A percentile compares a stretch with the other conserved stretches of the same genome.
Conservation (phyloP, 306 rosid genomes). For the Hippophae tibetana region DNA sequence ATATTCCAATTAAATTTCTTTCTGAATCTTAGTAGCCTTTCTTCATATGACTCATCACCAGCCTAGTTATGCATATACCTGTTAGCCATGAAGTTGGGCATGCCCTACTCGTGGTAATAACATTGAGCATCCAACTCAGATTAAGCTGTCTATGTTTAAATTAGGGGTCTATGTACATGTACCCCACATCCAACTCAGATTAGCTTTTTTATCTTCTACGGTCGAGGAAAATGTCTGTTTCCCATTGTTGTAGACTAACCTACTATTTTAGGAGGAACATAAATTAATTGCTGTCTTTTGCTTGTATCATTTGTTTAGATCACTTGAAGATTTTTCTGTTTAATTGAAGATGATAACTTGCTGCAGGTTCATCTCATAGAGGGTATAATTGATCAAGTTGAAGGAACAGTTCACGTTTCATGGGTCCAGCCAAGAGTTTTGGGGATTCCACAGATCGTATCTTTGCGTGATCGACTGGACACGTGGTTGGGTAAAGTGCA, state of each 20-base stretch:
- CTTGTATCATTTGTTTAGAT: neutral
- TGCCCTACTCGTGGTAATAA: too few relatives aligned
- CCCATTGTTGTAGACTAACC: too few relatives aligned
- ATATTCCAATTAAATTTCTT: neutral
- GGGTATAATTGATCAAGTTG: conserved; percentile 96
- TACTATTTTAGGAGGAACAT: too few relatives aligned
- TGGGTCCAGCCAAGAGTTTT: conserved; percentile 99
- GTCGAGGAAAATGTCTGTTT: too few relatives aligned
- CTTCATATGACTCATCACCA: neutral
- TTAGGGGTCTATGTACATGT: too few relatives aligned
- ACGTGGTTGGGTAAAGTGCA: conserved; percentile 79
- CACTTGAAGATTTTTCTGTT: neutral
- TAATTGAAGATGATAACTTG: neutral
- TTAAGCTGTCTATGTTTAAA: too few relatives aligned
- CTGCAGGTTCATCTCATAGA: conserved; percentile 95
- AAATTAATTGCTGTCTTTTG: too few relatives aligned
- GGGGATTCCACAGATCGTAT: conserved; percentile 81
- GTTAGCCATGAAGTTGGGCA: too few relatives aligned
- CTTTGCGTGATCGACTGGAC: conserved; percentile 78
- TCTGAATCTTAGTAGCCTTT: neutral
- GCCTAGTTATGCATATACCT: too few relatives aligned
- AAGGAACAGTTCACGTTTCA: conserved; percentile 85
- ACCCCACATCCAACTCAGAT: too few relatives aligned
- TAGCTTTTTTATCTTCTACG: too few relatives aligned
- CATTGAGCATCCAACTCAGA: too few relatives aligned